Percentiles rank a stretch among this genome's conserved stretches.
Evolutionary conservation across 2,329 filamentous ascomycete genomes (phyloP).

Genomic region (Alternaria infectoria): DNA sequence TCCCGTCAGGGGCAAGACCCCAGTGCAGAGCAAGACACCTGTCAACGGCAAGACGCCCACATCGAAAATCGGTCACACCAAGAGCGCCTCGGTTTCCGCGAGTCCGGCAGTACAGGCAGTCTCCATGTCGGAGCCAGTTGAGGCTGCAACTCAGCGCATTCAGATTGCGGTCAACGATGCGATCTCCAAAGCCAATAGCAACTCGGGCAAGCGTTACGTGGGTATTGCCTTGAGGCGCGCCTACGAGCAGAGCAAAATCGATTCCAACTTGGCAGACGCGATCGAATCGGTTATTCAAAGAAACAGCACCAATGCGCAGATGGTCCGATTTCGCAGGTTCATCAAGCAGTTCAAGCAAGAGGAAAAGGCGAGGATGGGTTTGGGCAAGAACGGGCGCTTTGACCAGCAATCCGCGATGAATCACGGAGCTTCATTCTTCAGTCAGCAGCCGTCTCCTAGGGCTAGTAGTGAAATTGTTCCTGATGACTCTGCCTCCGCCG

Average conservation of each 20-base stretch:
- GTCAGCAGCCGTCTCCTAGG: constrained; percentile 28
- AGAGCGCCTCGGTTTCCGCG: constrained; percentile 21
- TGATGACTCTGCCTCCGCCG: constrained; percentile 32
- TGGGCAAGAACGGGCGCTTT: constrained; percentile 21
- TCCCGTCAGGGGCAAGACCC: constrained; percentile 44
- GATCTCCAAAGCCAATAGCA: constrained; percentile 49
- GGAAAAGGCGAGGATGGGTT: constrained; percentile 30
- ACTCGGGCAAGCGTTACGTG: constrained; percentile 31
- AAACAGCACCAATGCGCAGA: constrained; percentile 49
- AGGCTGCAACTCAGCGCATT: constrained; percentile 32
- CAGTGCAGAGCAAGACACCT: constrained; percentile 42
- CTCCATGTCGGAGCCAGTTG: constrained; percentile 15
- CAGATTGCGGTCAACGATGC: constrained; percentile 52
- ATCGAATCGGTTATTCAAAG: constrained; percentile 54
- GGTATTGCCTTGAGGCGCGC: constrained; percentile 52
- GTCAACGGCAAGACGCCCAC: constrained; percentile 33
- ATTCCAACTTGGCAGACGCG: constrained; percentile 47
- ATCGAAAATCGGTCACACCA: constrained; percentile 31
- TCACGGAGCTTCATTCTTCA: constrained; percentile 27
- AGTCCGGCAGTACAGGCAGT: constrained; percentile 26
- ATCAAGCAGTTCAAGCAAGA: constrained; percentile 51
- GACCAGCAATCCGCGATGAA: constrained; percentile 40
- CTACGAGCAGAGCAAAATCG: constrained; percentile 49
- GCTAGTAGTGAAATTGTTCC: constrained; percentile 33
- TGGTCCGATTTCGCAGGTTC: constrained; percentile 49